Evolutionary conservation across 2,329 filamentous ascomycete genomes (phyloP), one percentile per base, ranked within the genome.

Genomic region (Ceratocystis albifundus): DNA sequence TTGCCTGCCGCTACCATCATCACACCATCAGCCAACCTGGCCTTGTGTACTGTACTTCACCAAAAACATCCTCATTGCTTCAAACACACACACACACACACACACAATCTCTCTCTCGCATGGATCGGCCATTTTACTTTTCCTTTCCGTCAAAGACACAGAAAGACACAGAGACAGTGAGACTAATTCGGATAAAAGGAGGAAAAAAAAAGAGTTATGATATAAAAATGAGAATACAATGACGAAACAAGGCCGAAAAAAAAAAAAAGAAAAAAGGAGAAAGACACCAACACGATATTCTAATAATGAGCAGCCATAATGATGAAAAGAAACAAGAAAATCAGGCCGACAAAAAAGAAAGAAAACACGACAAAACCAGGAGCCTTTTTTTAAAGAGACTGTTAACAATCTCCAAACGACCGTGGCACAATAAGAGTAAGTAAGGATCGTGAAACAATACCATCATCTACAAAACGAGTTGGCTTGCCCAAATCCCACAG

Each of bases 281-380:
- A 63, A 12, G 4, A 53, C 32, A 64, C 48, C 3, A 41, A 53
- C 20, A 64, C 55, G 57, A 66, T 44, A 66, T 53, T 53, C 48
- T 53, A 53, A 53, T 53, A 20, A 50, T 50, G 48, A 53, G 48
- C 48, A 12, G 36, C 36, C 36, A 15, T 15, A 32, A 59, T 59
- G 28, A 59, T 25, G 32, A 32, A 59, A 36, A 8, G 17, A 32
- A 36, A 50, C 36, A 55, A 30, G 44, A 41, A 48, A 53, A 64
- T 44, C 32, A 62, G 7, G 36, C 10, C 36, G 10, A 41, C 36
- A 12, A n/a, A 20, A 64, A 17, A 36, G 53, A 55, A 64, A 30
- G 62, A 64, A 55, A 64, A 44, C 22, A 64, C 55, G 45, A 65
- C 64, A 62, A 65, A 48, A 25, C 17, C 15, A 61, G 59, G 28